A percentile compares a stretch with the other conserved stretches of the same genome.
Evolutionary conservation across 1,284 basidiomycete species (phyloP).

Genomic region (Cryptococcus floricola): DNA sequence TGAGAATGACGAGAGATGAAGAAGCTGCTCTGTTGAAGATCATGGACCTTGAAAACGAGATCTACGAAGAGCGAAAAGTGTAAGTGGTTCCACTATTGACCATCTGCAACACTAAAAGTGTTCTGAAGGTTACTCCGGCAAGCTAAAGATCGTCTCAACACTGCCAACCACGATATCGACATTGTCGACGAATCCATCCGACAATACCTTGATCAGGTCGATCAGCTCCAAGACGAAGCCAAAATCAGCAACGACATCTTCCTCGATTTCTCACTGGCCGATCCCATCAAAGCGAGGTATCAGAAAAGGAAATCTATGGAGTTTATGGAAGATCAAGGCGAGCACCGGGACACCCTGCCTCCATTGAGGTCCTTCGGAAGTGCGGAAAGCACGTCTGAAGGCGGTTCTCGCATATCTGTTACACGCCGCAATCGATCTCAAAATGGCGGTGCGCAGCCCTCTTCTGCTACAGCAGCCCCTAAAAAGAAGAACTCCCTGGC

Average conservation of each 20-base stretch:
- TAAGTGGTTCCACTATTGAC: conserved; percentile 13
- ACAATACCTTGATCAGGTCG: conserved; percentile 32
- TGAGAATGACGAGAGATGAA: conserved; percentile 15
- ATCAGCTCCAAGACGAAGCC: conserved; percentile 24
- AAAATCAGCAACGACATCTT: conserved; percentile 30
- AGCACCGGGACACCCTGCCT: conserved; percentile 9
- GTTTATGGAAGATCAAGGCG: neutral
- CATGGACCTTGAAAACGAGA: conserved; percentile 19
- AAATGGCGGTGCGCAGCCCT: neutral
- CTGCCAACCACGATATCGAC: conserved; percentile 11
- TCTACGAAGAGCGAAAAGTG: conserved; percentile 25
- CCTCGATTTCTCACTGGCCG: conserved; percentile 19
- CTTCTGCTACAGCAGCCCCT: neutral
- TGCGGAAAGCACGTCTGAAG: conserved; percentile 12
- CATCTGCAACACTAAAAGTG: neutral
- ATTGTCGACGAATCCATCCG: conserved; percentile 24
- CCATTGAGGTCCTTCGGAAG: conserved; percentile 8
- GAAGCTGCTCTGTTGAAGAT: conserved; percentile 18
- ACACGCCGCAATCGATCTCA: conserved; percentile 3
- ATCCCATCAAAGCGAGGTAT: conserved; percentile 14
- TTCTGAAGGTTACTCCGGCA: neutral
- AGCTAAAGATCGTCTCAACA: conserved; percentile 15
- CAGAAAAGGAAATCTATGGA: neutral
- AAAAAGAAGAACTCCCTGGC: conserved; percentile 10
- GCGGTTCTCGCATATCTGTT: neutral